Base-by-base conservation (phyloP, 2,329 filamentous ascomycete genomes). In the Ilyonectria destructans region DNA sequence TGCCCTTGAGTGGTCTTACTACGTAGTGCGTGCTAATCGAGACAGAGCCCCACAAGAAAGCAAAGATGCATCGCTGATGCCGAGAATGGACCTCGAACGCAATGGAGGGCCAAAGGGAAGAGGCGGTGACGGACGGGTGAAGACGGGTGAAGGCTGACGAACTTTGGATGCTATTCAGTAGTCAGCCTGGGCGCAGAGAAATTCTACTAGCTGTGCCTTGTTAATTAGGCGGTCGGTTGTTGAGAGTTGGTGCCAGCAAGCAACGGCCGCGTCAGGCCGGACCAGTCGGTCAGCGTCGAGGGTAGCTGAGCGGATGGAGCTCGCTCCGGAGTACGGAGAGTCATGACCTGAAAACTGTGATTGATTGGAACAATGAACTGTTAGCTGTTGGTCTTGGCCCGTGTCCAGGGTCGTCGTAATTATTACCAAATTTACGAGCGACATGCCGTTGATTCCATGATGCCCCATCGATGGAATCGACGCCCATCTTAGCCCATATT, bases 61-160 rank as follows among this genome's bases (percentile, higher is more conserved):
- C 21, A 56, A 58, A 65, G 56, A 61, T 65, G 61, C 37, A 68
- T 65, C 56, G 59, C 48, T 62, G 64, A 62, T 51, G 55, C 59
- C 65, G 59, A 67, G 56, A 63, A 58, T 55, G 40, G 54, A 49
- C 46, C 29, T 66, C 45, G 58, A 66, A 56, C 49, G 60, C 59
- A 58, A 33, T 49, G 19, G 51, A 48, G 21, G 40, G 35, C 23
- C 46, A 48, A 51, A 52, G 35, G 43, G 26, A 68, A 68, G 43
- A 68, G 46, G 60, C 65, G 65, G 65, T 68, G 65, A 65, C 51
- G 61, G 65, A 65, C 51, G 61, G 35, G 57, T 35, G 52, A 63
- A 35, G 51, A 54, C 31, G 51, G 51, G 51, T 35, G 51, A 23
- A 54, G 51, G 51, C n/a, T 54, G 51, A 35, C n/a, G 51, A 54